These are phyloP conservation scores for Rutstroemia sp. DNA, from an alignment of 2,329 filamentous ascomycete species.

Conservation along the genomic window DNA sequence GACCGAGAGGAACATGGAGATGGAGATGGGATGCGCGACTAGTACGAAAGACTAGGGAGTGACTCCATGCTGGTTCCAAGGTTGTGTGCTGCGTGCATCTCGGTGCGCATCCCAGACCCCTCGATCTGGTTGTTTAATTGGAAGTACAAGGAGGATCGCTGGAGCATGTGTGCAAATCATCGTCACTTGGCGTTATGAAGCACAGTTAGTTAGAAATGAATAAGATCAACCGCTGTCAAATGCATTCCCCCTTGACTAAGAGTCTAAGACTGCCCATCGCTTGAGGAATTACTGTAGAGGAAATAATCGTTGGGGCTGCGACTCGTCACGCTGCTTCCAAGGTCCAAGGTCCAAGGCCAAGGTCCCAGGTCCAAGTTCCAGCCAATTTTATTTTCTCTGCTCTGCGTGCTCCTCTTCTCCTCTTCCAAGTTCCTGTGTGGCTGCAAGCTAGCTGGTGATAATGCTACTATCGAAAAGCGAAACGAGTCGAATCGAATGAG, in stretches of 20 bases:
- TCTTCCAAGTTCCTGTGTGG: constrained; percentile 7
- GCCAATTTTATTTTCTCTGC: neutral
- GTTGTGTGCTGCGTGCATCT: too few species aligned
- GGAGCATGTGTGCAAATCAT: constrained; percentile 5
- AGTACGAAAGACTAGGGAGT: too few species aligned
- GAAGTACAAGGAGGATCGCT: neutral
- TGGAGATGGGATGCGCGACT: too few species aligned
- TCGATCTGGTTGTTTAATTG: constrained; percentile 1
- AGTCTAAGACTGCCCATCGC: neutral
- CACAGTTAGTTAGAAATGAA: constrained; percentile 1
- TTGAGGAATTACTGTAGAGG: neutral
- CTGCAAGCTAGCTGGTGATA: constrained; percentile 5
- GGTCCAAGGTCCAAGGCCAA: too few species aligned
- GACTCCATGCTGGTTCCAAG: neutral
- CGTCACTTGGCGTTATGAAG: constrained; percentile 6
- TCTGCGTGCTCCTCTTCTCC: too few species aligned
- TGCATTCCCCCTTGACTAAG: neutral
- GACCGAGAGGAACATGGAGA: too few species aligned
- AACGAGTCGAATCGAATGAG: too few species aligned
- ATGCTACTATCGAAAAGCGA: constrained; percentile 6
- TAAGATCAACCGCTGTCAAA: constrained; percentile 7
- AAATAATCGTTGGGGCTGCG: neutral
- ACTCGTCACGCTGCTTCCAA: neutral
- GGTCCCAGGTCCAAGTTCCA: neutral
- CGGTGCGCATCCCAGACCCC: neutral